Base-by-base conservation (phyloP, 495 filamentous ascomycete genomes). In the Cryomyces minteri region DNA sequence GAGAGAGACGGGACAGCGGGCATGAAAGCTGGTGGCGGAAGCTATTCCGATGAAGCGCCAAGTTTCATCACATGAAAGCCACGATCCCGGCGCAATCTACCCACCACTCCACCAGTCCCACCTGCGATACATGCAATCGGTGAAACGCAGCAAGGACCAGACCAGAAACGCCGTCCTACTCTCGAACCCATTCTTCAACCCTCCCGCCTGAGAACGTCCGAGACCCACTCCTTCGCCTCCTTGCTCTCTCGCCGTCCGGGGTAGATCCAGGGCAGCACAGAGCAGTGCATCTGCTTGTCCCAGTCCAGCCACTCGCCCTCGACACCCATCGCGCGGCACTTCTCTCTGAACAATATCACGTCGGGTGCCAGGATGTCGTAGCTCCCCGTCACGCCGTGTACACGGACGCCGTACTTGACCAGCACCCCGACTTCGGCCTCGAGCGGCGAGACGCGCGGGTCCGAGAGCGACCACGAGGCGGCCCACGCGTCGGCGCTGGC, bases 271-370 rank as follows among this genome's bases (percentile, higher is more conserved):
- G 62, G 53, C 12, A 68, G 48, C 34, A 59, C 53, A 47, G 67
- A 68, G 46, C 58, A 63, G 56, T 67, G 65, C 62, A 70, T 65
- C 53, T 67, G 63, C 51, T 59, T 65, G 8, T 68, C 62, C 65
- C 63, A 68, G 12, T 60, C 47, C 46, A 69, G 41, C 64, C 63
- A 67, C 46, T 63, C 50, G 7, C 64, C 61, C 18, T 41, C 28
- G 10, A 65, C 58, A 6, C 59, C 58, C 31, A 47, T 51, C n/a
- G 55, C 32, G 32, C 39, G 48, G 30, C 50, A 60, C 39, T 51
- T 57, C 29, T 67, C 51, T 14, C 57, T 40, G 43, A 67, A 66
- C 9, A 55, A 10, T 32, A 61, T 31, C 4, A 53, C 58, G 51
- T 67, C 67, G 0, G 66, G 60, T 5, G 51, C 43, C 31, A 66